phyloP scores from a whole-genome alignment of 2,329 filamentous ascomycete species.

The Samsoniella hepiali region DNA sequence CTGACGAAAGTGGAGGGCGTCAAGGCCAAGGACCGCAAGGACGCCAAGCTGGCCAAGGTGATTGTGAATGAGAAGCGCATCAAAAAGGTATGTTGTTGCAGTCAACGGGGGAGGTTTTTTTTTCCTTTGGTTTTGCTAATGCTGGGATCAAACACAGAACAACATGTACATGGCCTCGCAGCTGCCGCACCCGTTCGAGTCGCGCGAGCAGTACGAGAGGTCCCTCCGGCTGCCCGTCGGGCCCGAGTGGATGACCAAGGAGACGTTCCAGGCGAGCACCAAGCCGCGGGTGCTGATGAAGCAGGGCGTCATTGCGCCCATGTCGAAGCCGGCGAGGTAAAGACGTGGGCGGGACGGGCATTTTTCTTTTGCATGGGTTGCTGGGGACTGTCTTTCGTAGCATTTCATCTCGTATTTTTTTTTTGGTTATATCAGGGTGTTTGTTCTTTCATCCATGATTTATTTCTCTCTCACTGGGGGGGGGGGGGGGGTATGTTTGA shows the following conservation, averaged over 20 bases:
- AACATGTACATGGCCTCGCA: slow-evolving; percentile 79
- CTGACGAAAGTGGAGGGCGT: slow-evolving; percentile 68
- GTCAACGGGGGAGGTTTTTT: too few relatives aligned
- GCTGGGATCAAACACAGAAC: too few relatives aligned
- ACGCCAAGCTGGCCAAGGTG: slow-evolving; percentile 76
- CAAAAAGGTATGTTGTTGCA: slow-evolving; percentile 84
- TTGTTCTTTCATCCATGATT: background rate
- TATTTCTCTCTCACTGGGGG: background rate
- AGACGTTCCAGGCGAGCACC: slow-evolving; percentile 83
- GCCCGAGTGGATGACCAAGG: slow-evolving; percentile 95
- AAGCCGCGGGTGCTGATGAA: slow-evolving; percentile 89
- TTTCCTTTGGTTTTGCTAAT: too few relatives aligned
- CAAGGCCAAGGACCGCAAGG: slow-evolving; percentile 72
- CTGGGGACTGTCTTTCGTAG: background rate
- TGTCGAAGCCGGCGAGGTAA: slow-evolving; percentile 67
- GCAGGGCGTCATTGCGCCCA: slow-evolving; percentile 83
- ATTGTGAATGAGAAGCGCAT: slow-evolving; percentile 90
- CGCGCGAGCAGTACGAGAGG: slow-evolving; percentile 82
- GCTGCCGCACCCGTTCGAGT: slow-evolving; percentile 89
- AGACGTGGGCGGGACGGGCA: too few relatives aligned
- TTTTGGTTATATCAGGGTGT: background rate
- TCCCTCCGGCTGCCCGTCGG: slow-evolving; percentile 83
- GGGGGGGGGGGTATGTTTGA: background rate
- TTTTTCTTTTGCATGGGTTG: background rate
- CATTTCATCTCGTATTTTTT: background rate